These are phyloP conservation scores for Adiantum capillusveneris DNA, from an alignment of 75 land plant genomes.

Conservation along the genomic window DNA sequence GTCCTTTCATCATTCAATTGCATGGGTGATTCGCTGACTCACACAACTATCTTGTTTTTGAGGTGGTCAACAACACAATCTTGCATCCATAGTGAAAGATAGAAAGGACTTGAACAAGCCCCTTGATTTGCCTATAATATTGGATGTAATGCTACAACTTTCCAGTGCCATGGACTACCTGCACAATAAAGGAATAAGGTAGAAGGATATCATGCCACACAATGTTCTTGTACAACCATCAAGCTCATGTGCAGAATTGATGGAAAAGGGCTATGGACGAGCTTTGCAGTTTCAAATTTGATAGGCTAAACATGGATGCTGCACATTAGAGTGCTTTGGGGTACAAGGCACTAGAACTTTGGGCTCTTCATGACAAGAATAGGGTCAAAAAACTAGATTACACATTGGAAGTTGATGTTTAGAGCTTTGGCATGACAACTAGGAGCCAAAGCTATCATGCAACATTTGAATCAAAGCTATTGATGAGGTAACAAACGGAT, in stretches of 20 bases:
- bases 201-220: slow-evolving; percentile 9
- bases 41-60: not conserved
- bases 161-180: slow-evolving; percentile 13
- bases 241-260: not conserved
- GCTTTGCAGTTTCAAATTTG: slow-evolving; percentile 12
- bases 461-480: no score
- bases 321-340: not conserved
- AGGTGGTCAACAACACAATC: not conserved
- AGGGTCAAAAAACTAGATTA: not conserved
- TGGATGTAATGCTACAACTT: slow-evolving; percentile 14
- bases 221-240: slow-evolving; percentile 12
- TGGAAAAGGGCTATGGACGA: slow-evolving; percentile 11
- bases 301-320: not conserved
- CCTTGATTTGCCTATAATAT: not conserved
- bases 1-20: not conserved
- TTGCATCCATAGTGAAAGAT: not conserved
- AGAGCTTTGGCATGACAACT: slow-evolving; percentile 16
- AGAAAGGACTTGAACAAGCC: not conserved
- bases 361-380: not conserved
- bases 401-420: slow-evolving; percentile 12
- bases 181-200: slow-evolving; percentile 6
- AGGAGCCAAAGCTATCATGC: no score
- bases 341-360: slow-evolving; percentile 15
- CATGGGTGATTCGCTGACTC: not conserved
- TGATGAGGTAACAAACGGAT: not conserved